Percentiles rank a stretch among this genome's conserved stretches.
phyloP scores from a whole-genome alignment of 1,284 basidiomycete species.

The Cystobasidium sp. region DNA sequence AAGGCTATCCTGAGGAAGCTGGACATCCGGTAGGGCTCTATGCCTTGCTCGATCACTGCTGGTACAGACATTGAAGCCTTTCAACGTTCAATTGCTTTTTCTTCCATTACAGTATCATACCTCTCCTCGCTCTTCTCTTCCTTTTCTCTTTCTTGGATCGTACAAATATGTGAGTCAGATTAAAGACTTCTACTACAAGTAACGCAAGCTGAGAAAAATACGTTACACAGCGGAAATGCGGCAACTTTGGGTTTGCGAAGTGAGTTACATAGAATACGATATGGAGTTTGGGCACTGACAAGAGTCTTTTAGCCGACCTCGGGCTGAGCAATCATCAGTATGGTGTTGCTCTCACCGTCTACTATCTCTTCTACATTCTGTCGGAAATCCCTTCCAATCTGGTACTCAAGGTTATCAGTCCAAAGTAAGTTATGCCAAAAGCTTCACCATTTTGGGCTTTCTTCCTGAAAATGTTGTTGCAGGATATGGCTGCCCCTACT shows the following conservation, averaged over 20 bases:
- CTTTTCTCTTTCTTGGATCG: constrained; percentile 53
- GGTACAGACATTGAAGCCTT: neutral
- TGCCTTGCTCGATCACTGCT: neutral
- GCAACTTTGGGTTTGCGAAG: constrained; percentile 53
- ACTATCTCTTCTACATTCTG: constrained; percentile 56
- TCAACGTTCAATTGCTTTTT: neutral
- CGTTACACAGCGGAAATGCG: constrained; percentile 49
- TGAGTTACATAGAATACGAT: constrained; percentile 43
- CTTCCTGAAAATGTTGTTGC: neutral
- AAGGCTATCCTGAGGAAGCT: constrained; percentile 50
- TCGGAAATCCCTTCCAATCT: constrained; percentile 55
- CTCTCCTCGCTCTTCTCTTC: constrained; percentile 54
- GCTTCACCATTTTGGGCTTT: neutral
- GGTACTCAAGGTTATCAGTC: constrained; percentile 53
- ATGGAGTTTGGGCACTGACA: too few species aligned
- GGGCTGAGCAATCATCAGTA: constrained; percentile 48
- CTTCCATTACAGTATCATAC: constrained; percentile 47
- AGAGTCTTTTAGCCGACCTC: neutral
- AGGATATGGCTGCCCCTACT: constrained; percentile 52
- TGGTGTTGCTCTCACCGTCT: constrained; percentile 53
- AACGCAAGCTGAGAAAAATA: neutral
- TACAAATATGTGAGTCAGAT: constrained; percentile 49
- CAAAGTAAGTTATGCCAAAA: constrained; percentile 46
- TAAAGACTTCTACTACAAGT: neutral
- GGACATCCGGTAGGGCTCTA: constrained; percentile 46